Conservation (phyloP, 768 basidiomycete species). For the Trametes punicea region DNA sequence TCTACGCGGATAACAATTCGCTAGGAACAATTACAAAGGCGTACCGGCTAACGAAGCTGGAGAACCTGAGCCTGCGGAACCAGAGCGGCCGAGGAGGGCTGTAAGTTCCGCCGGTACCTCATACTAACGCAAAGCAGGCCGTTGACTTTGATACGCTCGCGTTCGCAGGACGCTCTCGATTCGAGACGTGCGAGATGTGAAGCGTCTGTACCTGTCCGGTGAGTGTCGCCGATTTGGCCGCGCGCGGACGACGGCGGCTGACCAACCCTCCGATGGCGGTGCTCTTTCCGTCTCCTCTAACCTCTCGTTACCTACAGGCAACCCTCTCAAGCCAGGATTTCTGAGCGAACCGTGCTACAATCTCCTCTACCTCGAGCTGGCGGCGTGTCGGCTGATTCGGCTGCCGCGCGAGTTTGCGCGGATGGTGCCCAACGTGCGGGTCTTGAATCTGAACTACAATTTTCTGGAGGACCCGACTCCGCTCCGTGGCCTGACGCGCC, state of each 20-base stretch:
- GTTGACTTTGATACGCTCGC: constrained; percentile 3
- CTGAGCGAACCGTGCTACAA: constrained; percentile 79
- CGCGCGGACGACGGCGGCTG: constrained; percentile 15
- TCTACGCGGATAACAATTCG: constrained; percentile 88
- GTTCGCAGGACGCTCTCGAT: constrained; percentile 38
- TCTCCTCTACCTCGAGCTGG: constrained; percentile 88
- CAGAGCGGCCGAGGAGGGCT: constrained; percentile 66
- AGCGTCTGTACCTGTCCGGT: constrained; percentile 94
- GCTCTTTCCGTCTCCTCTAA: too few species aligned
- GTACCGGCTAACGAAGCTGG: constrained; percentile 65
- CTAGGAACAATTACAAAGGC: constrained; percentile 50
- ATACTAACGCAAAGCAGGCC: constrained; percentile 2
- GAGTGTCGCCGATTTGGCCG: constrained; percentile 32
- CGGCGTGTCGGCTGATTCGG: constrained; percentile 73
- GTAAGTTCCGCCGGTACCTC: constrained; percentile 46
- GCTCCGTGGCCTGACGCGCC: constrained; percentile 67
- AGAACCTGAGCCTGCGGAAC: constrained; percentile 89
- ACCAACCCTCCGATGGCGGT: constrained; percentile 21
- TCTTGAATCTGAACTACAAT: constrained; percentile 96
- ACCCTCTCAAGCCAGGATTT: constrained; percentile 59
- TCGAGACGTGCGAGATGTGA: constrained; percentile 85
- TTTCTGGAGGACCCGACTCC: constrained; percentile 73
- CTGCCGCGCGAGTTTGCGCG: constrained; percentile 67
- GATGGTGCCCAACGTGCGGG: constrained; percentile 80
- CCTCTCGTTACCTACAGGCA: constrained; percentile 50